Base-by-base conservation (phyloP, 331 rosid genomes). In the Rosa hybrid region DNA sequence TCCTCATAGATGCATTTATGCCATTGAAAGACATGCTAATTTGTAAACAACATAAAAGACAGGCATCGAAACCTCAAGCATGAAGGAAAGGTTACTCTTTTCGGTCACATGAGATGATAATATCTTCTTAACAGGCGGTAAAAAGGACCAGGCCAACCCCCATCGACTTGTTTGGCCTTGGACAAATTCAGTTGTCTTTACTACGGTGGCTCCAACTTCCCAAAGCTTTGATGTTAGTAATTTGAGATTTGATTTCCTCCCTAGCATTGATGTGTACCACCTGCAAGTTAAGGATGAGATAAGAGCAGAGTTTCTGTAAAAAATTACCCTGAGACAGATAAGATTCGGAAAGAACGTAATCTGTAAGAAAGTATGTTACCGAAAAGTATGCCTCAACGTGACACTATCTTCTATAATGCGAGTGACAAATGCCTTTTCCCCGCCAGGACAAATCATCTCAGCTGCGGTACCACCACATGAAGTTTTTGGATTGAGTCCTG, bases 131-230 rank as follows among this genome's bases (percentile, higher is more conserved):
- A 51, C 69, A 6, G 87, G 85, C 17, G 98, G 85, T 63, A 88
- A 81, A 89, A 91, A 94, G 51, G 97, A 91, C 97, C 98, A 90
- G 77, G 98, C 97, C 80, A 94, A 84, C 65, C 97, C 96, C 97
- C 98, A 92, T 14, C 96, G 92, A 68, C 81, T 82, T 71, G 92
- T 94, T 76, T 88, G 86, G 48, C 97, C 92, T 83, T 94, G 98
- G 78, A 88, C 96, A 84, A 94, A 92, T 78, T 94, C 98, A 49
- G 94, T 91, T 65, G 97, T 91, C 89, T 89, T 94, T 54, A 94
- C 96, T 38, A 89, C 42, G 8, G 91, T 81, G 71, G 86, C 97
- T 79, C 98, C 98, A 77, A 86, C 92, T 77, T 84, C 86, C 90
- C 96, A 81, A 59, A 94, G 96, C 83, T 89, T 94, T 50, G 92